Evolutionary conservation across 352 stramenopile genomes (phyloP).

Genomic region (Discostella stelligera): DNA sequence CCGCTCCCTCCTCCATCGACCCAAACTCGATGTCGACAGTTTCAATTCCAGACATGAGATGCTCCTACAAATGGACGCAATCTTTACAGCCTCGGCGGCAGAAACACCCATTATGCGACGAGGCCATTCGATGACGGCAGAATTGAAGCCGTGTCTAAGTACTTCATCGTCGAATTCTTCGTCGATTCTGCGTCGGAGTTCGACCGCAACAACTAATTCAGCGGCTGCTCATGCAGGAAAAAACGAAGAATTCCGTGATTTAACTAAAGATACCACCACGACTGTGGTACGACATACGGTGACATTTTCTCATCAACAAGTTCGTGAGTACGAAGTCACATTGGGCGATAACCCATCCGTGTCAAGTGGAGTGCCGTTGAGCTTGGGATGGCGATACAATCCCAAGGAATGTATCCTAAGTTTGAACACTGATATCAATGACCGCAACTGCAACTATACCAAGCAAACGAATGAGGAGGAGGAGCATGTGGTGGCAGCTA

Average conservation of each 20-base stretch:
- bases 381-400: conserved; percentile 71
- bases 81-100: conserved; percentile 36
- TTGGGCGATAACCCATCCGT: conserved; percentile 73
- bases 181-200: neutral
- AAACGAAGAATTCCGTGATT: neutral
- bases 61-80: neutral
- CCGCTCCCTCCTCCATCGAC: conserved; percentile 17
- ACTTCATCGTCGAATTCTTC: neutral
- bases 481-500: no score
- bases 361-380: conserved; percentile 60
- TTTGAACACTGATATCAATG: neutral
- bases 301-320: conserved; percentile 55
- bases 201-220: neutral
- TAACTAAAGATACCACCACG: conserved; percentile 24
- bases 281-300: conserved; percentile 46
- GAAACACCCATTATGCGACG: neutral
- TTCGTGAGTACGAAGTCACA: conserved; percentile 67
- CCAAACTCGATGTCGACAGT: neutral
- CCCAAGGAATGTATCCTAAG: conserved; percentile 36
- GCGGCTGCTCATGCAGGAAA: neutral
- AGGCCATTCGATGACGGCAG: neutral
- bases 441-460: no score
- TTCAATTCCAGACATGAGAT: no score
- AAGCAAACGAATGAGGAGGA: no score
- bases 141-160: conserved; percentile 33